Percentiles rank a stretch among this genome's conserved stretches.
Evolutionary conservation across 495 filamentous ascomycete species (phyloP).

Genomic region (Daldinia loculata): DNA sequence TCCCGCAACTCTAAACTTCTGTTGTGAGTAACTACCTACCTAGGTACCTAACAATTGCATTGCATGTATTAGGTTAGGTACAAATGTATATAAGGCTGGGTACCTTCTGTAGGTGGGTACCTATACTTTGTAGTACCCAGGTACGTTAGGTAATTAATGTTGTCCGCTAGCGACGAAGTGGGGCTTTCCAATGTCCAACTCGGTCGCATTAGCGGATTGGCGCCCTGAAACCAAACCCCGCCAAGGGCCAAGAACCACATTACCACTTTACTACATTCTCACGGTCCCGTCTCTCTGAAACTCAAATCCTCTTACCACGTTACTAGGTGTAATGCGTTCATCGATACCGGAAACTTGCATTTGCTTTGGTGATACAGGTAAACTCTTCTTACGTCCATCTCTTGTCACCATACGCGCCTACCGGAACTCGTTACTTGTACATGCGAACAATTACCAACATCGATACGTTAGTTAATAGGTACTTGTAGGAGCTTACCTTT

Average conservation of each 20-base stretch:
- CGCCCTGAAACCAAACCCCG: conserved; percentile 42
- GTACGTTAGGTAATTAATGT: too few relatives aligned
- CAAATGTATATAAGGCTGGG: too few relatives aligned
- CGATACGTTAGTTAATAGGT: conserved; percentile 1
- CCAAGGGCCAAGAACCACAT: conserved; percentile 30
- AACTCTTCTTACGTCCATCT: background rate
- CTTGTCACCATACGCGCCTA: background rate
- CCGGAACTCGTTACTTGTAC: background rate
- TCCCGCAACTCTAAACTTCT: conserved; percentile 3
- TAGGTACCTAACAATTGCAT: too few relatives aligned
- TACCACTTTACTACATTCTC: conserved; percentile 27
- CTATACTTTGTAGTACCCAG: background rate
- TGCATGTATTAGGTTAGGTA: too few relatives aligned
- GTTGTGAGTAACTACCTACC: too few relatives aligned
- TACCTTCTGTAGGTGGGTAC: background rate
- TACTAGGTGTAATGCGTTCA: conserved; percentile 30
- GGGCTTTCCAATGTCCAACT: conserved; percentile 1
- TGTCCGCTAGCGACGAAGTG: conserved; percentile 16
- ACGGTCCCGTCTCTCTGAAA: conserved; percentile 28
- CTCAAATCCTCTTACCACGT: conserved; percentile 36
- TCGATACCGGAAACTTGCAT: conserved; percentile 11
- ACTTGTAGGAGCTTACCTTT: conserved; percentile 17
- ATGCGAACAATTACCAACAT: conserved; percentile 4
- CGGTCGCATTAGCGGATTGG: conserved; percentile 40
- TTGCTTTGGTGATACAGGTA: background rate